Evolutionary conservation across 164 flowering plant species (phyloP), one percentile per base, ranked within the genome.

Genomic region (Liriodendron chinense): DNA sequence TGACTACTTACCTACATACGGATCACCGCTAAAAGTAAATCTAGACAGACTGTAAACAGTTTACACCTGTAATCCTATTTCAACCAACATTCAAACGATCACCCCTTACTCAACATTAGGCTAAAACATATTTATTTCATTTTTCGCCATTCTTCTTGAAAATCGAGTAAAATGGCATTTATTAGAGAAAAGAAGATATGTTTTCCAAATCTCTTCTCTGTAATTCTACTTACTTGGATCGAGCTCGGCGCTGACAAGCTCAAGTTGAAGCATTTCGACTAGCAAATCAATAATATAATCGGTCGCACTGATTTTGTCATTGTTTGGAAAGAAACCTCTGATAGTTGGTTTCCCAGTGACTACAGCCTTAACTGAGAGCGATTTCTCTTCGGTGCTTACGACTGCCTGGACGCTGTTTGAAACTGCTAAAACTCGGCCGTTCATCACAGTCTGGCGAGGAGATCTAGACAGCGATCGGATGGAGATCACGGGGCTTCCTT

Each of bases 161-260:
- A 34, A 34, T 34, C 0, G 43, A n/a, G 43, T 34, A 34, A 34
- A 34, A 34, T 34, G 43, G 43, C 43, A 34, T 34, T 34, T 4
- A 34, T 34, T 4, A 34, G 43, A 34, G 43, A 34, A 34, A 34
- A 34, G 43, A 3, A 34, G 43, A 34, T 34, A 7, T 34, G 43
- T 4, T 34, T 34, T 34, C 43, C 43, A 34, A 34, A 34, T 34
- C 7, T 34, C 7, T 34, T 34, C 7, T 34, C 5, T 53, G 18
- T 53, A 53, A 10, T 53, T 53, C 3, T 49, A 75, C 94, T 86
- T 85, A 93, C 98, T 73, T 13, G 92, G 84, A 47, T 91, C 89
- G 26, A 89, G 83, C 76, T 90, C 85, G 1, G 89, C 59, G 69
- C 94, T 88, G 25, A 89, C 87, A 22, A 94, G 92, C 83, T 90